Conservation (phyloP, 2,329 filamentous ascomycete genomes). For the Fusarium chlamydosporum region DNA sequence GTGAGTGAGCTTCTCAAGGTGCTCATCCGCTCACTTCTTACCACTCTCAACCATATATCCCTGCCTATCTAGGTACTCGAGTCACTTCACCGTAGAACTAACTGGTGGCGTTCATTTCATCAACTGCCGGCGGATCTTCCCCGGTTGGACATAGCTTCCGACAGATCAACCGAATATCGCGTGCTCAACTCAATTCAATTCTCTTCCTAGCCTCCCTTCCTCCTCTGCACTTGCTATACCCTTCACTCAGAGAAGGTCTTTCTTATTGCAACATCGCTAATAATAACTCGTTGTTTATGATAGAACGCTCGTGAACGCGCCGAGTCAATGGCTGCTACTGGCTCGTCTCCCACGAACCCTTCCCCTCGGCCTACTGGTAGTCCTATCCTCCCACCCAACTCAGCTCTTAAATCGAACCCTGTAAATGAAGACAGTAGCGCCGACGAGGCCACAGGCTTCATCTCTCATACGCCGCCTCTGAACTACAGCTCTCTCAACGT, state of each 20-base stretch:
- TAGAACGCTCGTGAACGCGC: slow-evolving; percentile 62
- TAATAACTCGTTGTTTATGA: neutral
- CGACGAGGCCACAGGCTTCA: slow-evolving; percentile 62
- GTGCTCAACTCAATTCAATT: slow-evolving; percentile 32
- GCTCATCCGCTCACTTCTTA: neutral
- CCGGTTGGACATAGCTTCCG: slow-evolving; percentile 40
- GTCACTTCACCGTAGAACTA: slow-evolving; percentile 9
- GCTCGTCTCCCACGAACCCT: slow-evolving; percentile 24
- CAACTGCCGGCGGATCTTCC: slow-evolving; percentile 26
- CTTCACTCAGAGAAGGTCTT: neutral
- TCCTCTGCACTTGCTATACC: neutral
- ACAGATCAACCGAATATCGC: slow-evolving; percentile 37
- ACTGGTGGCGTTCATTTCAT: slow-evolving; percentile 29
- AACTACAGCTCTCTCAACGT: slow-evolving; percentile 59
- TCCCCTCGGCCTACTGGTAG: slow-evolving; percentile 37
- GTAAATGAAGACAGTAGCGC: slow-evolving; percentile 46
- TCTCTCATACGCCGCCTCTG: slow-evolving; percentile 54
- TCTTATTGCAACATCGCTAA: slow-evolving; percentile 23
- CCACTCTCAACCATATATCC: neutral
- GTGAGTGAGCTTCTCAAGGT: neutral
- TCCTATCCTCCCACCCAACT: slow-evolving; percentile 38
- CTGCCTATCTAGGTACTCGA: neutral
- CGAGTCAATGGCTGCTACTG: slow-evolving; percentile 56
- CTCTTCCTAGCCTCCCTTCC: slow-evolving; percentile 7
- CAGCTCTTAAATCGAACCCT: slow-evolving; percentile 36